Evolutionary conservation across 805 yeast species (phyloP), one percentile per base, ranked within the genome.

Genomic region (Pichia cephalocereana): DNA sequence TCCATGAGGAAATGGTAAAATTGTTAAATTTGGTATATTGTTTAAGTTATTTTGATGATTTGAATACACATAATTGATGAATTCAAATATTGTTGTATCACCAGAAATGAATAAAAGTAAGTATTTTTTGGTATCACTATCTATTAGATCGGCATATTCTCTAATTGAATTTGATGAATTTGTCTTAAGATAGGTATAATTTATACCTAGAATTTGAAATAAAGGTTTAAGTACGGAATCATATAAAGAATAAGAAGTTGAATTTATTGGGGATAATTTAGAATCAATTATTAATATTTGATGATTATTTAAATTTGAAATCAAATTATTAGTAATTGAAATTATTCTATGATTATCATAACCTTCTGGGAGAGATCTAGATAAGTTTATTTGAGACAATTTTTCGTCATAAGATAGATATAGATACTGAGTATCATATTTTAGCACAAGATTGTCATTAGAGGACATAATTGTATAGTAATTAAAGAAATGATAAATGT

Each of bases 61-160:
- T 7, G 30, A 38, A 18, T 40, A 41, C 48, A 26, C 40, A 52
- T 69, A 44, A 60, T 89, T 89, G 47, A 87, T 56, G 45, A 90
- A 77, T 61, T 90, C 97, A 44, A 76, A 79, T 6, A 87, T 68
- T 1, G 95, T 81, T 0, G 96, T 89, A 59, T 90, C 97, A 2
- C 97, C 97, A 38, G 95, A 83, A 9, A 90, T 63, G 36, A 89
- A 66, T 2, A 86, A 60, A 10, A 84, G 66, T 0, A 84, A 75
- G 26, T 70, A 58, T 12, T 51, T 42, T 26, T 8, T 17, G n/a
- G 36, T 34, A 0, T 55, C 54, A 8, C 6, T 2, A 11, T 17
- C 17, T 4, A 45, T 32, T 4, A 39, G 17, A n/a, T 45, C 36
- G 4, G 52, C 57, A 52, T 70, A 65, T n/a, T 69, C 60, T 2